Conservation (phyloP, 495 filamentous ascomycete species). For the Penicillium maclennaniae region DNA sequence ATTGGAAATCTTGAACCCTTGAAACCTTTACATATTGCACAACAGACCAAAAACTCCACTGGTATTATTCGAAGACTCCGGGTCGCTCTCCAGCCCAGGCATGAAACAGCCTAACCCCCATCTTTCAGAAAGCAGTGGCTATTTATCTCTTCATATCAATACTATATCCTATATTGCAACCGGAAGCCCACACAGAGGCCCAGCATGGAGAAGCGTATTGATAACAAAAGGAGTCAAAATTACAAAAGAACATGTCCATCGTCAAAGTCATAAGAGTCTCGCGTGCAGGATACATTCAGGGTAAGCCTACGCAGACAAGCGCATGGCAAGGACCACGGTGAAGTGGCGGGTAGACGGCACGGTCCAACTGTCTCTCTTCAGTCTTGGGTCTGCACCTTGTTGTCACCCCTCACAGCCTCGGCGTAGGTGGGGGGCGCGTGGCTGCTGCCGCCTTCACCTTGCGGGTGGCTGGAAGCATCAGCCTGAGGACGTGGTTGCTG, state of each 20-base stretch:
- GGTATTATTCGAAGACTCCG: not conserved
- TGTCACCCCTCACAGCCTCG: constrained; percentile 79
- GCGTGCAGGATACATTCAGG: not conserved
- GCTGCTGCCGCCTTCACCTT: constrained; percentile 27
- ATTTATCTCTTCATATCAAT: not conserved
- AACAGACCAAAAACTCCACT: not conserved
- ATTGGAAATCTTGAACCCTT: too few relatives aligned
- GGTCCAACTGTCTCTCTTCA: constrained; percentile 26
- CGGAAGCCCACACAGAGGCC: not conserved
- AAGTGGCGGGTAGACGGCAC: not conserved
- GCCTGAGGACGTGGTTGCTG: constrained; percentile 22
- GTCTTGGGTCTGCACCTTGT: constrained; percentile 78
- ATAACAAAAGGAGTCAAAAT: constrained; percentile 3
- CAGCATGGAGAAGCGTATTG: not conserved
- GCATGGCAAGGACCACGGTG: not conserved
- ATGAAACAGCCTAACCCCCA: not conserved
- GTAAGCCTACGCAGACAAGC: not conserved
- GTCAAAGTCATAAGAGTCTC: constrained; percentile 16
- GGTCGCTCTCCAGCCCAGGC: not conserved
- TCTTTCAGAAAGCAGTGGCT: not conserved
- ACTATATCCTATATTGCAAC: not conserved
- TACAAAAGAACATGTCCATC: constrained; percentile 13
- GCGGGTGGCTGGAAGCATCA: constrained; percentile 23
- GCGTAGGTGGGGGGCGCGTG: constrained; percentile 72
- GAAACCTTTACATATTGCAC: not conserved